Evolutionary conservation across 257 asterid species (phyloP).

Genomic region (Fraxinus anomala): DNA sequence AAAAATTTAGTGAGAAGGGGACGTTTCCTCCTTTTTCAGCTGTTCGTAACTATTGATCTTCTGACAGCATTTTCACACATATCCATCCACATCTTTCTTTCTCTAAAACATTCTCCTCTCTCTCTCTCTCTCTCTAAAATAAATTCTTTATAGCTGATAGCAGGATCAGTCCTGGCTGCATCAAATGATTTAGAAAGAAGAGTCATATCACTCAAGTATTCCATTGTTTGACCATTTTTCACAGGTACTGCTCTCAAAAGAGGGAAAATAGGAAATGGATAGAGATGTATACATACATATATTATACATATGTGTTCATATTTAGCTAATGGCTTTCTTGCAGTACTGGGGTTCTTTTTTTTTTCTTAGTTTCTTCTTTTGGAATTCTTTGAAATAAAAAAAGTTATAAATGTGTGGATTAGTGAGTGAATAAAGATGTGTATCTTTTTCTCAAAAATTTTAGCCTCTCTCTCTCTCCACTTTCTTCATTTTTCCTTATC

Average conservation of each 20-base stretch:
- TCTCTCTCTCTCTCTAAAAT: slow-evolving; percentile 42
- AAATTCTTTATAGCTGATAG: slow-evolving; percentile 47
- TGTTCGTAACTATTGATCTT: slow-evolving; percentile 49
- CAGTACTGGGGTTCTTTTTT: slow-evolving; percentile 14
- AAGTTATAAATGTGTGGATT: slow-evolving; percentile 35
- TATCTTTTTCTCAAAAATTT: slow-evolving; percentile 52
- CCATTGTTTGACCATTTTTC: slow-evolving; percentile 45
- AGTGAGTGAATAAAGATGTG: slow-evolving; percentile 62
- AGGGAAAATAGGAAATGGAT: neutral
- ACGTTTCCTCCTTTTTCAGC: slow-evolving; percentile 91
- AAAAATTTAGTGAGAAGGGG: slow-evolving; percentile 60
- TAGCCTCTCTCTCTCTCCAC: slow-evolving; percentile 33
- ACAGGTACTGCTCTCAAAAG: slow-evolving; percentile 37
- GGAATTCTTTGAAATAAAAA: slow-evolving; percentile 3
- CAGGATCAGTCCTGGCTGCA: slow-evolving; percentile 35
- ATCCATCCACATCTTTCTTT: slow-evolving; percentile 41
- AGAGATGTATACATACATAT: neutral
- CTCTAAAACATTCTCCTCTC: slow-evolving; percentile 20
- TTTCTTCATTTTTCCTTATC: slow-evolving; percentile 42
- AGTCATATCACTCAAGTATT: slow-evolving; percentile 59
- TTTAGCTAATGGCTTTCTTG: slow-evolving; percentile 15
- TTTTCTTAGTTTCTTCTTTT: neutral
- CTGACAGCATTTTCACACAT: slow-evolving; percentile 60
- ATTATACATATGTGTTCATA: neutral
- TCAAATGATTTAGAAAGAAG: slow-evolving; percentile 64